phyloP scores from a whole-genome alignment of 148 eudicot genomes.

The Rhododendron simsii region DNA sequence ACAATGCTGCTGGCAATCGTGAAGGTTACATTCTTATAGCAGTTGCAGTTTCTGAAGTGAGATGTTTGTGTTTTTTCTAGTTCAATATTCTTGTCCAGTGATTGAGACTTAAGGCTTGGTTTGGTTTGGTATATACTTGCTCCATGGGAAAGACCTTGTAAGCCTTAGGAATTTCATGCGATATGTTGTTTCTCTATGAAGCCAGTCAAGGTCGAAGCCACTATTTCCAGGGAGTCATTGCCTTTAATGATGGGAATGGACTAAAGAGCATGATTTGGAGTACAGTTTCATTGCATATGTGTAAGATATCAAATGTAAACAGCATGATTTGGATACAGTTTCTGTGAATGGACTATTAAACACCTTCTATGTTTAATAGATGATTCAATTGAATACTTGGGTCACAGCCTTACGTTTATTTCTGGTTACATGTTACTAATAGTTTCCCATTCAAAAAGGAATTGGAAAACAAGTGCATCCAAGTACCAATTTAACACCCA shows the following conservation, averaged over 20 bases:
- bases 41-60: slow-evolving; percentile 6
- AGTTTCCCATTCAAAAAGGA: background rate
- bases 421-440: background rate
- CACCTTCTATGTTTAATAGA: background rate
- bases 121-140: background rate
- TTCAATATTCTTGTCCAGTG: background rate
- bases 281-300: background rate
- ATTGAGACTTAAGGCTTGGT: background rate
- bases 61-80: background rate
- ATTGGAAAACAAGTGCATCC: background rate
- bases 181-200: background rate
- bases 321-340: background rate
- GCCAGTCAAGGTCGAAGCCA: background rate
- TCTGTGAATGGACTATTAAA: background rate
- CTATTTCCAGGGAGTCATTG: background rate
- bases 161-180: background rate
- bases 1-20: slow-evolving; percentile 97
- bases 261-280: background rate
- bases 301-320: background rate
- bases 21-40: slow-evolving; percentile 50
- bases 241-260: background rate
- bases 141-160: background rate
- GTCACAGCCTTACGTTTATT: background rate
- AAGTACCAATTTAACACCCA: background rate
- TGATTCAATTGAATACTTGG: background rate